These are phyloP conservation scores for Cinnamomum micranthum DNA, from an alignment of 164 flowering plant species.

Conservation along the genomic window DNA sequence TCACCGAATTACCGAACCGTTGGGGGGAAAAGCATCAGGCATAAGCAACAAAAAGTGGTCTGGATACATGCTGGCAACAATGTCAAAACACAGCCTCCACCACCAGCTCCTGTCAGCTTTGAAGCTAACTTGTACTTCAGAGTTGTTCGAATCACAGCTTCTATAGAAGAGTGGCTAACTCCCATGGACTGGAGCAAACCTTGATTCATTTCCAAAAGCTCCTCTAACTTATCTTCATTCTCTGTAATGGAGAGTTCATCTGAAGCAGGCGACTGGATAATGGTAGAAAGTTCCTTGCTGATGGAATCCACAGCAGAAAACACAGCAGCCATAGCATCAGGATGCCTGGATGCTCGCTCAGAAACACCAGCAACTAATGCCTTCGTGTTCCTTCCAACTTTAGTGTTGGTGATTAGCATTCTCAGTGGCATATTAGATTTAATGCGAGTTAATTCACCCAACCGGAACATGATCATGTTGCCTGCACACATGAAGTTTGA, in stretches of 20 bases:
- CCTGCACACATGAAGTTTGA: constrained; percentile 43
- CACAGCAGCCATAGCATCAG: constrained; percentile 69
- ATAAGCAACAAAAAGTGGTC: constrained; percentile 4
- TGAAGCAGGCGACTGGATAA: constrained; percentile 54
- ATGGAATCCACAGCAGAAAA: constrained; percentile 86
- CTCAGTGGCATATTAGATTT: constrained; percentile 62
- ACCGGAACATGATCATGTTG: constrained; percentile 85
- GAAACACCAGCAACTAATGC: constrained; percentile 92
- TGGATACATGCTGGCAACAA: constrained; percentile 87
- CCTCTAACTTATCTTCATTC: constrained; percentile 77
- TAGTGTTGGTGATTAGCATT: constrained; percentile 92
- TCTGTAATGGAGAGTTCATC: constrained; percentile 63
- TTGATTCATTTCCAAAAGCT: constrained; percentile 95
- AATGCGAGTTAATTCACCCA: constrained; percentile 57
- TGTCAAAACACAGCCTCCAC: constrained; percentile 98
- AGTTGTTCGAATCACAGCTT: constrained; percentile 80
- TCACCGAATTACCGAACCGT: background rate
- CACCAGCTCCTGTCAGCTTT: constrained; percentile 98
- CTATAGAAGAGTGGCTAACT: constrained; percentile 88
- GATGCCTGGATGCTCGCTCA: constrained; percentile 73
- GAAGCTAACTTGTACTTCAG: constrained; percentile 75
- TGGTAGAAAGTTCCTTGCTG: constrained; percentile 70
- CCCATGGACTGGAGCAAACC: constrained; percentile 98
- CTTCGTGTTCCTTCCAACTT: constrained; percentile 94
- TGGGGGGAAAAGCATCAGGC: background rate